These are phyloP conservation scores for Dipodascopsis uninucleata DNA, from an alignment of 805 yeast species.

Conservation along the genomic window DNA sequence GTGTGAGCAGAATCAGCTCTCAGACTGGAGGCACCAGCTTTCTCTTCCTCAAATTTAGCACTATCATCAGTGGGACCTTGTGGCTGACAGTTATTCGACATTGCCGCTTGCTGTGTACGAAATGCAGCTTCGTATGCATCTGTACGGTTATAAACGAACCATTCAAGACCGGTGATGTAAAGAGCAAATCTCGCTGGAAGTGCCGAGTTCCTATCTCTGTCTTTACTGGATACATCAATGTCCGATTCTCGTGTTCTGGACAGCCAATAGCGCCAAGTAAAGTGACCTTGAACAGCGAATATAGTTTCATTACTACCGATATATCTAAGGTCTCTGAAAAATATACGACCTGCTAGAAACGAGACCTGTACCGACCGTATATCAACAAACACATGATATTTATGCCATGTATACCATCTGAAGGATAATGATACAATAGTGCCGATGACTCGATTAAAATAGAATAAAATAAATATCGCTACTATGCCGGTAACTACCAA, in stretches of 20 bases:
- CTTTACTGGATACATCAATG: slow-evolving; percentile 24
- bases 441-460: slow-evolving; percentile 71
- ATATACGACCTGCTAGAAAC: slow-evolving; percentile 74
- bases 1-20: too few relatives aligned
- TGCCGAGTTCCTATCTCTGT: slow-evolving; percentile 40
- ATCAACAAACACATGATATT: slow-evolving; percentile 53
- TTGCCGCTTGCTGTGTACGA: too few relatives aligned
- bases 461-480: slow-evolving; percentile 63
- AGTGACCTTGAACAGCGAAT: slow-evolving; percentile 62
- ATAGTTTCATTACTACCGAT: slow-evolving; percentile 72
- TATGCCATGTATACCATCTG: slow-evolving; percentile 60
- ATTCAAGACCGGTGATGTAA: slow-evolving; percentile 71
- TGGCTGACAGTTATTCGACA: too few relatives aligned
- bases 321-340: slow-evolving; percentile 69
- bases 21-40: too few relatives aligned
- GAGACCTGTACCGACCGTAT: slow-evolving; percentile 75
- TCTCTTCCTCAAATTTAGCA: too few relatives aligned
- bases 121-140: slow-evolving; percentile 68
- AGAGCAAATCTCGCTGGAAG: slow-evolving; percentile 57
- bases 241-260: slow-evolving; percentile 37
- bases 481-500: slow-evolving; percentile 71
- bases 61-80: too few relatives aligned
- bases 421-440: slow-evolving; percentile 49
- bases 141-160: slow-evolving; percentile 77
- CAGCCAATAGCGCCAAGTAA: slow-evolving; percentile 94